phyloP scores from a whole-genome alignment of 2,329 filamentous ascomycete species.

The Diatrype stigma region DNA sequence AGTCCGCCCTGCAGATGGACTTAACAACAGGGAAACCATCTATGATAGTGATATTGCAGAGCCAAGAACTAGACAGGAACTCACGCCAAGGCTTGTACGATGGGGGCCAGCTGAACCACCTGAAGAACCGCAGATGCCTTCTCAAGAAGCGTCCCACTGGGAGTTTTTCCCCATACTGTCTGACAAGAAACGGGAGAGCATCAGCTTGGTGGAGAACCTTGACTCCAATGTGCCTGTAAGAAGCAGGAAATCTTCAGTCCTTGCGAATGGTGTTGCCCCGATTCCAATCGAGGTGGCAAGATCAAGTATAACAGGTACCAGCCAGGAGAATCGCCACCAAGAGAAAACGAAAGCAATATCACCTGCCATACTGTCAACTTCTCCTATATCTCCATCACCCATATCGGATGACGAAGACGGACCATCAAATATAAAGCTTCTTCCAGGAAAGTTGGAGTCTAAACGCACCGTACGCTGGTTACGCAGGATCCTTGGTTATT shows the following conservation, averaged over 20 bases:
- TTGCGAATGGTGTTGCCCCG: background rate
- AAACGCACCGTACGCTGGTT: conserved; percentile 22
- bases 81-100: conserved; percentile 3
- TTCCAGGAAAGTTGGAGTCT: conserved; percentile 13
- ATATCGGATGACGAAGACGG: background rate
- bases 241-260: background rate
- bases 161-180: conserved; percentile 17
- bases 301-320: conserved; percentile 3
- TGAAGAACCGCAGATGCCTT: conserved; percentile 4
- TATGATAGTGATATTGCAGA: background rate
- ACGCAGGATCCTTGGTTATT: conserved; percentile 21
- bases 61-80: conserved; percentile 5
- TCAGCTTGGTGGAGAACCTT: background rate
- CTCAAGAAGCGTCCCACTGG: conserved; percentile 20
- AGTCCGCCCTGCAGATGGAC: conserved; percentile 14
- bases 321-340: conserved; percentile 14
- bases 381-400: conserved; percentile 5
- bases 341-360: conserved; percentile 3
- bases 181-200: conserved; percentile 6
- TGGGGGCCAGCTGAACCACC: background rate
- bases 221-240: background rate
- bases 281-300: no score
- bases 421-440: conserved; percentile 4
- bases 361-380: conserved; percentile 2
- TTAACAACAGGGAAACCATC: background rate